These are phyloP conservation scores for Trichoderma asperelloides DNA, from an alignment of 495 filamentous ascomycete genomes.

Conservation along the genomic window DNA sequence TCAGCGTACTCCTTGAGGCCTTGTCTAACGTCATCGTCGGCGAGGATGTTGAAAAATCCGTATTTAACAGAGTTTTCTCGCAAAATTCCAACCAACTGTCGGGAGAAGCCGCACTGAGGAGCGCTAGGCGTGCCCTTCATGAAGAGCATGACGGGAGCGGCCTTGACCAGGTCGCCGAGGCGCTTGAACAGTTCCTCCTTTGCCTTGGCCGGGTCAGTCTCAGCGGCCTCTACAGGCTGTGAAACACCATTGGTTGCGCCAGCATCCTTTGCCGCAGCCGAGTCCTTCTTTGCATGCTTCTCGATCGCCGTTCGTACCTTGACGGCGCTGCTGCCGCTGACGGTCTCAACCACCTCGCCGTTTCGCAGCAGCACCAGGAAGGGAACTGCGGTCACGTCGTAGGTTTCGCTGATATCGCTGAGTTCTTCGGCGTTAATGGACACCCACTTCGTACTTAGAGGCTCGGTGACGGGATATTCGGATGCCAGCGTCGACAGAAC, in stretches of 20 bases:
- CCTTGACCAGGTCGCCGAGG: constrained; percentile 74
- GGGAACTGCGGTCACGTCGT: constrained; percentile 89
- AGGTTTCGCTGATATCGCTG: constrained; percentile 74
- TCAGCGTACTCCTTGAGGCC: constrained; percentile 91
- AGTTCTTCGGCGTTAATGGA: constrained; percentile 85
- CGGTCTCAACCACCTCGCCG: constrained; percentile 61
- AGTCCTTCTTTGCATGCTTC: constrained; percentile 49
- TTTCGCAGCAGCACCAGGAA: constrained; percentile 74
- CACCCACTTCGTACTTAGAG: constrained; percentile 67
- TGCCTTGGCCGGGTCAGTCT: constrained; percentile 43
- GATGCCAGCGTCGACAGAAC: constrained; percentile 76
- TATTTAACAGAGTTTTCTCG: constrained; percentile 87
- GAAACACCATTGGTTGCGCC: constrained; percentile 23
- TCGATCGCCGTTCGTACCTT: constrained; percentile 78
- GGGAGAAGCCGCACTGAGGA: constrained; percentile 91
- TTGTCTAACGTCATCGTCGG: constrained; percentile 94
- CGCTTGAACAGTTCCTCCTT: constrained; percentile 75
- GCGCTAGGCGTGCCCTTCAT: constrained; percentile 85
- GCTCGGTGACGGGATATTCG: constrained; percentile 60
- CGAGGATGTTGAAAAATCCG: constrained; percentile 97
- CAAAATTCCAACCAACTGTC: constrained; percentile 76
- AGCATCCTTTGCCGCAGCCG: constrained; percentile 14
- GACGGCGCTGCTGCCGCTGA: constrained; percentile 80
- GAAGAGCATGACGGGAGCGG: constrained; percentile 96
- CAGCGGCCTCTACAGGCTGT: constrained; percentile 19